Base-by-base conservation (phyloP, 2,329 filamentous ascomycete genomes). In the Berkeleyomyces rouxiae region DNA sequence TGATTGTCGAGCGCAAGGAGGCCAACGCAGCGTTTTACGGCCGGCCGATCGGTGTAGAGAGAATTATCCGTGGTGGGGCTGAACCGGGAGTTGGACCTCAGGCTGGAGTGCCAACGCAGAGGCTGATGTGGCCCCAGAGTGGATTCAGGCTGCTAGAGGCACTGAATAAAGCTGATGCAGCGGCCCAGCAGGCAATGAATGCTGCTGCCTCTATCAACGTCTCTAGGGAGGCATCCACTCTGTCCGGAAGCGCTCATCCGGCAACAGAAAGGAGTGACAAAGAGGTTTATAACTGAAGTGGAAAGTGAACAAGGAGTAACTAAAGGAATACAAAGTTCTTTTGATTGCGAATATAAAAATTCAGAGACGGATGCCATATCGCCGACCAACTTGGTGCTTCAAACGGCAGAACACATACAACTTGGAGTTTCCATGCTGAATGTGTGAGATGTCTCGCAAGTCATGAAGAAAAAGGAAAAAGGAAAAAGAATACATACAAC, bases 1-100 rank as follows among this genome's bases (percentile, higher is more conserved):
- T 95, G 9, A 79, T 96, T 58, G 87, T 92, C 36, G 88, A 95
- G 72, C 82, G 90, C 59, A 85, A 82, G n/a, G 88, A 92, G 64
- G 91, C 92, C 70, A 96, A 96, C 69, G 86, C 89, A 61, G 81
- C 82, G 4, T 96, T 96, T 70, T 96, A 95, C 71, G 86, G 86
- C 31, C 78, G 87, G n/a, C 67, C 70, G 3, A 69, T 81, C 33
- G 67, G 74, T 0, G 78, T 77, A 0, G 72, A 75, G 33, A 72
- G 73, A 65, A 81, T 82, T 61, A 70, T 82, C 10, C 72, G 70
- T 3, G 78, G 77, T 33, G 73, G 77, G 49, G 16, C 2, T 31
- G 62, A 47, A 3, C 42, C 39, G 9, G 33, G 13, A 7, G 33
- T 13, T 6, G 49, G 49, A n/a, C 23, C 23, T 23, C 23, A 23